Base-by-base conservation (phyloP, 768 basidiomycete genomes). In the Butyriboletus loyo region DNA sequence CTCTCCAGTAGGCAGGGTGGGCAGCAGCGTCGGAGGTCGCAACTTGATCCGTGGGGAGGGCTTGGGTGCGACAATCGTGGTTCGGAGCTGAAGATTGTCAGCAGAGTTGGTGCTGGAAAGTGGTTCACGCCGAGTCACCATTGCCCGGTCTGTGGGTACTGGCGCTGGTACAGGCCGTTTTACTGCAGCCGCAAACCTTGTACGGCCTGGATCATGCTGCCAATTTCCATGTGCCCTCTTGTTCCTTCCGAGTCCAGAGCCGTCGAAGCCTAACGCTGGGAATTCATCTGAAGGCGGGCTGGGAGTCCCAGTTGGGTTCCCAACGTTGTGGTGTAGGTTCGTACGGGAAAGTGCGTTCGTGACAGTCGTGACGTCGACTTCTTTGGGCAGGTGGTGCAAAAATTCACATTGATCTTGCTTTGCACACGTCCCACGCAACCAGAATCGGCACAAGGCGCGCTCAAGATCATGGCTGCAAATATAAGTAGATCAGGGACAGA, bases 371-470 rank as follows among this genome's bases (percentile, higher is more conserved):
- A 92, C 79, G 64, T 97, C 93, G 36, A 89, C 85, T 57, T 93
- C 87, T 59, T 89, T 85, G 7, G 92, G 92, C 5, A 95, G 75
- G 66, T 91, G 89, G 66, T 97, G 95, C 65, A 97, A 72, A 72
- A 98, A 98, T 72, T 98, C 97, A 82, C 95, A 98, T 58, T 81
- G 83, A 52, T 96, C 94, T 49, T 94, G 90, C 70, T 99, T 99
- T 28, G 95, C 92, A 65, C 97, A 99, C 40, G 93, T 93, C 6
- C 96, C 96, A 46, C 95, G 83, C 28, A 99, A 80, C 97, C 97
- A 99, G 76, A 99, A 99, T 32, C 97, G 87, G 73, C 90, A 94
- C 21, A 98, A 69, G 2, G 95, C 95, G 37, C 95, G 83, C 69
- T 98, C 95, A 4, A 97, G 81, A 64, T 98, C 95, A 66, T 97